Base-by-base conservation (phyloP, 768 basidiomycete species). In the Ramaria rubella region DNA sequence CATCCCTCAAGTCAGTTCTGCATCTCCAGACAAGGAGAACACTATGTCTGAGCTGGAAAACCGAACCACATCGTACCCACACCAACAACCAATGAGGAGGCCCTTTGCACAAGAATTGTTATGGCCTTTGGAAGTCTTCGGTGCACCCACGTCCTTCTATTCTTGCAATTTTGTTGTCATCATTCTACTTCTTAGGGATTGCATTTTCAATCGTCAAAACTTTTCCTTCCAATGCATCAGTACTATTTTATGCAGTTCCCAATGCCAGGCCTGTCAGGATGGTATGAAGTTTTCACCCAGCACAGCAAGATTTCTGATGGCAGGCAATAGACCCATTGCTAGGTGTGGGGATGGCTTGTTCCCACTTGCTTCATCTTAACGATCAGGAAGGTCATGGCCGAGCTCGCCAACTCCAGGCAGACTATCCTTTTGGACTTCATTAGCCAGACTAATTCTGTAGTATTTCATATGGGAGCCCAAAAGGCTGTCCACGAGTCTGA, bases 351-450 rank as follows among this genome's bases (percentile, higher is more conserved):
- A n/a, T 89, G 86, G 87, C 69, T 79, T 0, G 76, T 86, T 12
- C 82, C 82, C 1, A 81, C 81, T 57, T 59, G 81, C 44, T 82
- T 86, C 66, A 81, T 88, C 51, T 64, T 85, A 6, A 72, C 77
- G 31, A 77, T 88, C 24, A 86, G 82, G 3, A 67, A 86, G 63
- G 73, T 84, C 21, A 81, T 90, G 79, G 85, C 80, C 1, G 85
- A 87, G 62, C 72, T 87, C 11, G 85, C 86, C 86, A 3, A 88
- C 86, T 2, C 85, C 85, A 21, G 85, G 85, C 60, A 86, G 86
- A 76, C 71, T 84, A 17, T 85, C 86, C 63, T 87, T 81, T 62
- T 87, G 86, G 84, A 82, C 86, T 0, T 77, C 83, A 59, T 75
- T 75, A 0, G 42, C 43, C 2, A 24, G 17, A 12, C 33, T 24